Percentiles rank a stretch among this genome's conserved stretches.
Evolutionary conservation across 2,329 filamentous ascomycete species (phyloP).

Genomic region (Thelonectria discophora): DNA sequence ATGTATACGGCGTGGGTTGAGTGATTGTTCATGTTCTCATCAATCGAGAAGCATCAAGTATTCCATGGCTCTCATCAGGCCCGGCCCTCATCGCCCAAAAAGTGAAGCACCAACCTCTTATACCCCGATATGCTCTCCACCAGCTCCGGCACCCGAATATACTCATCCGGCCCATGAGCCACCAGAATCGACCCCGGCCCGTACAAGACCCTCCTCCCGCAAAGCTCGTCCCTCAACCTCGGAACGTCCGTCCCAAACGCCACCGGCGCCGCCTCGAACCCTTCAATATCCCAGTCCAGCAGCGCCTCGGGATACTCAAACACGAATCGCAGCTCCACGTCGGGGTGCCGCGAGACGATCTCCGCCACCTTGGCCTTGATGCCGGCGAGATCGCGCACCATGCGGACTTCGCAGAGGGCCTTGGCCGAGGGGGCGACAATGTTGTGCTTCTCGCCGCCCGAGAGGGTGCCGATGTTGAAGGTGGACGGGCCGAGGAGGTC

Average conservation of each 20-base stretch:
- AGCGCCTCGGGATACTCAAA: constrained; percentile 51
- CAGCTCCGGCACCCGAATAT: constrained; percentile 47
- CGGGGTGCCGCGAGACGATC: constrained; percentile 44
- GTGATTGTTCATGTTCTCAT: too few species aligned
- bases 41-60: too few species aligned
- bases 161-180: constrained; percentile 51
- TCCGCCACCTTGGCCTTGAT: constrained; percentile 47
- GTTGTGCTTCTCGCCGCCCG: constrained; percentile 51
- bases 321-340: constrained; percentile 47
- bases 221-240: constrained; percentile 40
- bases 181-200: constrained; percentile 51
- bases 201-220: constrained; percentile 49
- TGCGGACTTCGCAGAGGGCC: constrained; percentile 51
- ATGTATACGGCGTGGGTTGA: too few species aligned
- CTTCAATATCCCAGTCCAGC: constrained; percentile 50
- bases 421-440: constrained; percentile 50
- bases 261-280: constrained; percentile 49
- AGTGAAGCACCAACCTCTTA: constrained; percentile 43
- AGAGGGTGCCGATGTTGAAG: constrained; percentile 51
- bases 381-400: constrained; percentile 46
- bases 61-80: too few species aligned
- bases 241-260: constrained; percentile 53
- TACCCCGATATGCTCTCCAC: constrained; percentile 50
- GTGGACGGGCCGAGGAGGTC: constrained; percentile 51
- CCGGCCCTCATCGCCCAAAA: neutral